These are phyloP conservation scores for Crithidia sp. DNA, from an alignment of 208 protist species.

Conservation along the genomic window DNA sequence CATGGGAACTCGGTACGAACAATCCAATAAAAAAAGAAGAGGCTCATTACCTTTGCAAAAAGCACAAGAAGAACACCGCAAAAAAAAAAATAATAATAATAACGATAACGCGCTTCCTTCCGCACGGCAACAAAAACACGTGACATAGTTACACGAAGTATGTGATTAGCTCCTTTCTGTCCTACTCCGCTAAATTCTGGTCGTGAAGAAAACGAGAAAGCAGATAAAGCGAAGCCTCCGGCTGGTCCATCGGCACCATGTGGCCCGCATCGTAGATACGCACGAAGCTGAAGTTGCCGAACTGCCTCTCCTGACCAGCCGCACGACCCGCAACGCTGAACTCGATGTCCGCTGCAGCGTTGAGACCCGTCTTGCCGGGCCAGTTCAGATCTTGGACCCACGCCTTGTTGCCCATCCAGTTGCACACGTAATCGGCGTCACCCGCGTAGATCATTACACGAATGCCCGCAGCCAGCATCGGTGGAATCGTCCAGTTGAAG, in stretches of 20 bases:
- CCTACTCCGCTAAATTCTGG: slow-evolving; percentile 5
- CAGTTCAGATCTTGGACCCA: slow-evolving; percentile 81
- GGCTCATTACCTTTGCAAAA: not conserved
- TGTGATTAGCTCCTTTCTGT: not conserved
- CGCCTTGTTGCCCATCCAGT: slow-evolving; percentile 89
- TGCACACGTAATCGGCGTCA: slow-evolving; percentile 93
- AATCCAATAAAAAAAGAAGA: no score
- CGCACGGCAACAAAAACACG: not conserved
- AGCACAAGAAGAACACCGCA: not conserved
- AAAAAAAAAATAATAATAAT: slow-evolving; percentile 11
- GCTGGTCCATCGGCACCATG: slow-evolving; percentile 91
- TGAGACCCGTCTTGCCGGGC: slow-evolving; percentile 65
- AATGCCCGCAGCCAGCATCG: slow-evolving; percentile 63
- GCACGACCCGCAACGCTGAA: slow-evolving; percentile 32
- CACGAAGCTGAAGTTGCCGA: slow-evolving; percentile 74
- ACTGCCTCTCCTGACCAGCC: slow-evolving; percentile 37
- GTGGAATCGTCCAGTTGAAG: slow-evolving; percentile 69
- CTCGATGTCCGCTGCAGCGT: slow-evolving; percentile 34
- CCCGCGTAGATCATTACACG: slow-evolving; percentile 92
- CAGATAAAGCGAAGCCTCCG: slow-evolving; percentile 50
- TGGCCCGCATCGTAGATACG: slow-evolving; percentile 84
- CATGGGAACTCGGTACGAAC: no score
- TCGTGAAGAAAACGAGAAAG: slow-evolving; percentile 54
- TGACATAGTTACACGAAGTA: not conserved
- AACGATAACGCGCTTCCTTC: no score